phyloP scores from a whole-genome alignment of 2,329 filamentous ascomycete genomes.

The Thielaviopsis euricoi region DNA sequence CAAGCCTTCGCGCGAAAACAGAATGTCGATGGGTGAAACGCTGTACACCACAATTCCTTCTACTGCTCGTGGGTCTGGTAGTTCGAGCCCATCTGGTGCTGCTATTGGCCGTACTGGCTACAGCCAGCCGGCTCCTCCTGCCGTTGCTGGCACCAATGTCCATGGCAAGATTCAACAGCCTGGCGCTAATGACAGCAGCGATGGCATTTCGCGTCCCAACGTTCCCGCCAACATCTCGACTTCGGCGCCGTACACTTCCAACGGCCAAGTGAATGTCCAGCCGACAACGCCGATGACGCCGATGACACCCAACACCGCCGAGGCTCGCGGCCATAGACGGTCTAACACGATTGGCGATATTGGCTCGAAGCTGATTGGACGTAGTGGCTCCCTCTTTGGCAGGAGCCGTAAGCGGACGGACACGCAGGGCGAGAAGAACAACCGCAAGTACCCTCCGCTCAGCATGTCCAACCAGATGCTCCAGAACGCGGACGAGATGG shows the following conservation, averaged over 20 bases:
- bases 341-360: constrained; percentile 67
- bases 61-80: constrained; percentile 37
- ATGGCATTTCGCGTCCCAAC: constrained; percentile 44
- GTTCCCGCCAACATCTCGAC: constrained; percentile 42
- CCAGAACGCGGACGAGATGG: constrained; percentile 27
- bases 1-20: constrained; percentile 26
- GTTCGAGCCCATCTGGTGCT: constrained; percentile 39
- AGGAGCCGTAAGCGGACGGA: constrained; percentile 35
- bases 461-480: constrained; percentile 55
- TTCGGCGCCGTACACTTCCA: constrained; percentile 39
- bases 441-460: constrained; percentile 68
- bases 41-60: constrained; percentile 20
- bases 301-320: constrained; percentile 14
- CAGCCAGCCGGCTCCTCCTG: constrained; percentile 72
- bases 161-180: constrained; percentile 84
- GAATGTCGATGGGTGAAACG: constrained; percentile 26
- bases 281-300: constrained; percentile 14
- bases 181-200: constrained; percentile 40
- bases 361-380: constrained; percentile 69
- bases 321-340: constrained; percentile 44
- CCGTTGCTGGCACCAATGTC: constrained; percentile 74
- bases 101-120: constrained; percentile 51
- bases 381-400: constrained; percentile 64
- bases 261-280: constrained; percentile 25
- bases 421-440: constrained; percentile 25